Conservation (phyloP, 768 basidiomycete genomes). For the Pisolithus tinctorius region DNA sequence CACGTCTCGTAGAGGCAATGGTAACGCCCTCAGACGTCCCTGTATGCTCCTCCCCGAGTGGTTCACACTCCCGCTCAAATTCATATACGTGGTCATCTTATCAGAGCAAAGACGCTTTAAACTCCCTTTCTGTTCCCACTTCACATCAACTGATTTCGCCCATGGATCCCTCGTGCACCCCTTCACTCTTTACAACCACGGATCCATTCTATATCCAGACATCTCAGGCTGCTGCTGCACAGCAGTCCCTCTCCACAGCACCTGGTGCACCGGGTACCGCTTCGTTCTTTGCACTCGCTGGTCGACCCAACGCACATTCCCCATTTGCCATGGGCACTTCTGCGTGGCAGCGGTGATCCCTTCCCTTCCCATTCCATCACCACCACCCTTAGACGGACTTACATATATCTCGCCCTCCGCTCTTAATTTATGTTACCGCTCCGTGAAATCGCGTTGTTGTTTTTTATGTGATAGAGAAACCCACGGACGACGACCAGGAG, state of each 20-base stretch:
- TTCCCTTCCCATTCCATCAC: neutral
- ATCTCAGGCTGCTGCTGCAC: conserved; percentile 29
- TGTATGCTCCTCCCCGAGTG: neutral
- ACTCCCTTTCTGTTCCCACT: conserved; percentile 13
- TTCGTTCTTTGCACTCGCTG: conserved; percentile 33
- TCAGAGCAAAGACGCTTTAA: conserved; percentile 16
- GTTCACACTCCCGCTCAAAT: conserved; percentile 14
- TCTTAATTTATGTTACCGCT: neutral
- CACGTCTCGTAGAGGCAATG: conserved; percentile 39
- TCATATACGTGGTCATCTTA: conserved; percentile 19
- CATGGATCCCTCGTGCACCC: conserved; percentile 11
- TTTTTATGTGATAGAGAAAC: neutral
- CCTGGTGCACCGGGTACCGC: neutral
- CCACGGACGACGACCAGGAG: neutral
- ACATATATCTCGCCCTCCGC: neutral
- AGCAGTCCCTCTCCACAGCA: conserved; percentile 17
- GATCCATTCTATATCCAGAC: conserved; percentile 47
- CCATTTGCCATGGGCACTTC: conserved; percentile 30
- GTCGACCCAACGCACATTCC: conserved; percentile 32
- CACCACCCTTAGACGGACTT: neutral
- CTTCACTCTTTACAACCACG: conserved; percentile 37
- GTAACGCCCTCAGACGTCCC: conserved; percentile 25
- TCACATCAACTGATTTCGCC: conserved; percentile 11
- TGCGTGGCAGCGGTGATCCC: conserved; percentile 16
- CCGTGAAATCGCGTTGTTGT: neutral